Evolutionary conservation across 805 yeast species (phyloP), one percentile per base, ranked within the genome.

Genomic region (Candida orba): DNA sequence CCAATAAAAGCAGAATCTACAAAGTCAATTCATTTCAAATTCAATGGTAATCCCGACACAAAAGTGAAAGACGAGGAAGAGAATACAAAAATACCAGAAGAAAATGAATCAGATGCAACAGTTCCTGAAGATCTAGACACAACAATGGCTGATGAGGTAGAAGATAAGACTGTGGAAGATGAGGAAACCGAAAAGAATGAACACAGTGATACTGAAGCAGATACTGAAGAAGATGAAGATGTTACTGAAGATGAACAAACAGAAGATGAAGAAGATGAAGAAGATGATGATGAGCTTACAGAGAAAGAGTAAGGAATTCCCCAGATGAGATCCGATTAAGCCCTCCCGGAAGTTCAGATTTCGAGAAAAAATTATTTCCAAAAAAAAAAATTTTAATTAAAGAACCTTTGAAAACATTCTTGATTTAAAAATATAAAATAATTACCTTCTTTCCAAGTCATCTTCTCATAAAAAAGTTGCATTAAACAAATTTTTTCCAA

Each of bases 11-110:
- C 44, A 5, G 30, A 20, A 20, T 12, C 32, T 8, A 34, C 31
- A 23, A 13, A 42, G n/a, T 49, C 52, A 7, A 27, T 41, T 4
- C 46, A 41, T 34, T 44, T 48, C 44, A 25, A 45, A 29, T 43
- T 47, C 34, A 35, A 36, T 2, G 18, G 15, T 31, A 10, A 31
- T 12, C 29, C 29, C 13, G 12, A 8, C 12, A 35, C 17, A 6
- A 14, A 10, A 22, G 36, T 18, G 4, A 15, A 37, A 15, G 34
- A 38, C 10, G 25, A 30, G 12, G 17, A 4, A 3, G 7, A 27
- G 10, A 8, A 30, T 17, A 25, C 13, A 8, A 8, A 14, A n/a
- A 12, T n/a, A 17, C 29, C 29, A 10, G 25, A 35, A 12, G 36
- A 36, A 17, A 33, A 32, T 25, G 17, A 32, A 23, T 14, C 33